phyloP scores from a whole-genome alignment of 2,329 filamentous ascomycete genomes.

The Arthroderma sp. region DNA sequence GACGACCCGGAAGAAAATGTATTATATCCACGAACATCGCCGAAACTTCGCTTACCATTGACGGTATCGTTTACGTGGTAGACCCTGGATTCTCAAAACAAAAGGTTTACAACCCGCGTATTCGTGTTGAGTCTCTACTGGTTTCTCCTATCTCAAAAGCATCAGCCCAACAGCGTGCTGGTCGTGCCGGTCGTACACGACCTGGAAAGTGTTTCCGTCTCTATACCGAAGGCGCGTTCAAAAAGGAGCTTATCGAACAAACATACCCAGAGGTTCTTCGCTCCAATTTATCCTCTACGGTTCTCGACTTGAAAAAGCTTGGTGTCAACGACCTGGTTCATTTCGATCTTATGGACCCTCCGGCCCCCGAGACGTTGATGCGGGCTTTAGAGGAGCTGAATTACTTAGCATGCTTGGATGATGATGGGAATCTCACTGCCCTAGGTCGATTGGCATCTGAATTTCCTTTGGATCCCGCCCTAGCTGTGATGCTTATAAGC shows the following conservation, averaged over 20 bases:
- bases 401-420: constrained; percentile 89
- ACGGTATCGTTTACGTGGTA: constrained; percentile 98
- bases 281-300: constrained; percentile 88
- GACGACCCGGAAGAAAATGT: constrained; percentile 79
- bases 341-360: constrained; percentile 97
- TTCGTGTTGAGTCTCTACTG: constrained; percentile 90
- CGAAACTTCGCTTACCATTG: constrained; percentile 93
- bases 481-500: constrained; percentile 95
- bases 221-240: constrained; percentile 91
- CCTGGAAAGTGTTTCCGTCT: constrained; percentile 97
- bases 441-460: constrained; percentile 82
- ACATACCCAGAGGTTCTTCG: constrained; percentile 92
- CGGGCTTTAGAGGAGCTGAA: constrained; percentile 93
- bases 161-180: constrained; percentile 89
- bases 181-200: constrained; percentile 96
- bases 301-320: constrained; percentile 93
- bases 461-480: constrained; percentile 83
- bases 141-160: constrained; percentile 97
- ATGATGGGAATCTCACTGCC: constrained; percentile 82
- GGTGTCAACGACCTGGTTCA: constrained; percentile 92
- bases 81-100: constrained; percentile 99
- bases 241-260: constrained; percentile 94
- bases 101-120: constrained; percentile 96
- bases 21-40: constrained; percentile 97
- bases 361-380: constrained; percentile 97